These are phyloP conservation scores for Gautieria morchelliformis DNA, from an alignment of 768 basidiomycete genomes.

Conservation along the genomic window DNA sequence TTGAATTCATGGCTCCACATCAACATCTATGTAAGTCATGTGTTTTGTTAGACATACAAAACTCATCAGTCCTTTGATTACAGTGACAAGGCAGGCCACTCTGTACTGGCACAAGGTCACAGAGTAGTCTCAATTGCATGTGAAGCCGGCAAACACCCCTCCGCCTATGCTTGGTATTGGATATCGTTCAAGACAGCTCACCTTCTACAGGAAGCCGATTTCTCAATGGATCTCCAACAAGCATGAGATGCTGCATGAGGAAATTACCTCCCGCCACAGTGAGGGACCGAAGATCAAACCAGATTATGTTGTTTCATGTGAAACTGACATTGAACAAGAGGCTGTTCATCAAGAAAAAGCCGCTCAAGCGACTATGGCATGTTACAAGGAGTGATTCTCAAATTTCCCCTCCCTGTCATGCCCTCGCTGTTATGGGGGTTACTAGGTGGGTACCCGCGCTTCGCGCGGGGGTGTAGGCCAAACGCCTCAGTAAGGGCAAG, in stretches of 20 bases:
- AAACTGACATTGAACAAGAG: conserved; percentile 83
- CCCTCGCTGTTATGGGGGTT: conserved; percentile 96
- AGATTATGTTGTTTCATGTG: conserved; percentile 64
- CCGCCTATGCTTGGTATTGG: conserved; percentile 72
- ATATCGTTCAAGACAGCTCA: conserved; percentile 88
- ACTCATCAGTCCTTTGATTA: conserved; percentile 3
- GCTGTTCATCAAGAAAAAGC: conserved; percentile 89
- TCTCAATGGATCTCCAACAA: conserved; percentile 91
- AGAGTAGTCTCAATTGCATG: conserved; percentile 86
- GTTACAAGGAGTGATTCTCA: conserved; percentile 78
- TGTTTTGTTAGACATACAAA: not conserved
- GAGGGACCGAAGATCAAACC: conserved; percentile 43
- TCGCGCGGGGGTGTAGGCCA: too few relatives aligned
- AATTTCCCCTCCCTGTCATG: conserved; percentile 86
- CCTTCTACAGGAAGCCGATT: conserved; percentile 93
- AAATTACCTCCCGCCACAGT: conserved; percentile 52
- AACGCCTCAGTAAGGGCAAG: too few relatives aligned
- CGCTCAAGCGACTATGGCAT: conserved; percentile 89
- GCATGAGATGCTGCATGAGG: conserved; percentile 72
- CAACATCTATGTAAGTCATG: conserved; percentile 77
- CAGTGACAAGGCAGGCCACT: conserved; percentile 97
- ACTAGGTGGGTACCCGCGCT: too few relatives aligned
- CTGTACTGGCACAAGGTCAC: conserved; percentile 92
- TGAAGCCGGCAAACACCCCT: conserved; percentile 67
- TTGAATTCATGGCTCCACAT: conserved; percentile 90